Conservation (phyloP, 2,329 filamentous ascomycete species). For the Metarhizium guizhouense region DNA sequence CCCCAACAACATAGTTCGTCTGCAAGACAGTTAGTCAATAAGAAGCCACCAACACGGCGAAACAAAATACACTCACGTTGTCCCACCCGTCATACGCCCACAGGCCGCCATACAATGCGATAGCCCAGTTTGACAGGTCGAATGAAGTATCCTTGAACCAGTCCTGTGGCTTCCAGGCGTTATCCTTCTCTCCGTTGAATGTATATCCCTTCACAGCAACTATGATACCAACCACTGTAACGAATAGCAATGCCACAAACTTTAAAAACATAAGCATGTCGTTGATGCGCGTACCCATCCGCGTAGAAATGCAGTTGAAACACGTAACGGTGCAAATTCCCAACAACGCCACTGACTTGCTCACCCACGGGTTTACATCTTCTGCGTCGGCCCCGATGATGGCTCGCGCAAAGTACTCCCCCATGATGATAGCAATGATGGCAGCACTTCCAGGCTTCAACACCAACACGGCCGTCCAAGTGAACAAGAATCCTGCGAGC, state of each 20-base stretch:
- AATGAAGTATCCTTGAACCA: slow-evolving; percentile 85
- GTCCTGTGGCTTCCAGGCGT: slow-evolving; percentile 75
- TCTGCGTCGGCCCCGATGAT: slow-evolving; percentile 79
- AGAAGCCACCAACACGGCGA: not conserved
- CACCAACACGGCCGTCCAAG: slow-evolving; percentile 90
- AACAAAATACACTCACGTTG: slow-evolving; percentile 55
- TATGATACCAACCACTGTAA: slow-evolving; percentile 80
- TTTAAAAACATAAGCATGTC: slow-evolving; percentile 97
- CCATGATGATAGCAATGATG: slow-evolving; percentile 96
- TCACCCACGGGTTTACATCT: slow-evolving; percentile 75
- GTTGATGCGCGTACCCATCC: slow-evolving; percentile 75
- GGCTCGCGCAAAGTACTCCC: slow-evolving; percentile 89
- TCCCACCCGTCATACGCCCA: slow-evolving; percentile 99
- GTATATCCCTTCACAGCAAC: slow-evolving; percentile 82
- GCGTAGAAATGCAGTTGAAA: slow-evolving; percentile 86
- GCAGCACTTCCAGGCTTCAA: slow-evolving; percentile 88
- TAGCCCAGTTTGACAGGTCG: slow-evolving; percentile 79
- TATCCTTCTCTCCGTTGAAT: slow-evolving; percentile 62
- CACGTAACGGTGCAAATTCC: slow-evolving; percentile 71
- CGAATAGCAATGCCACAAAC: slow-evolving; percentile 78
- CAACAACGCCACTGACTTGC: slow-evolving; percentile 74
- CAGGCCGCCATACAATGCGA: slow-evolving; percentile 87
- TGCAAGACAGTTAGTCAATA: slow-evolving; percentile 22
- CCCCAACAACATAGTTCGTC: slow-evolving; percentile 96
- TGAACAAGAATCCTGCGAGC: slow-evolving; percentile 85